phyloP scores from a whole-genome alignment of 2,329 filamentous ascomycete genomes.

The Alternaria brassicicola region DNA sequence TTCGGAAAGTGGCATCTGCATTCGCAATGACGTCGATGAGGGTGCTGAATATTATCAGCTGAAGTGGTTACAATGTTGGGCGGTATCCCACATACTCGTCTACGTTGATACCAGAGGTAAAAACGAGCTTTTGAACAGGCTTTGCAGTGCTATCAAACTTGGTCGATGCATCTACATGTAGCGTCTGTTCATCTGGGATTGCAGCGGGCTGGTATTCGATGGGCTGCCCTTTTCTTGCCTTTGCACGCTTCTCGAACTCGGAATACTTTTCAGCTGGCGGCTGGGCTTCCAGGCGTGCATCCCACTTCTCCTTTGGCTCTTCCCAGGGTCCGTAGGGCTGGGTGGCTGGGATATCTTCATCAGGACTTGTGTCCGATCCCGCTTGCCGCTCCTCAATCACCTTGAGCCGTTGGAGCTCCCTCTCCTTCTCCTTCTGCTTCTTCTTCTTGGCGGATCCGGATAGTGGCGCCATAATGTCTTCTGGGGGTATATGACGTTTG shows the following conservation, averaged over 20 bases:
- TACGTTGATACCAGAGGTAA: not conserved
- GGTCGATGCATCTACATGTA: slow-evolving; percentile 5
- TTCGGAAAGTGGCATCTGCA: slow-evolving; percentile 2
- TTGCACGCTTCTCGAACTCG: not conserved
- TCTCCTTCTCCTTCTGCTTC: slow-evolving; percentile 5
- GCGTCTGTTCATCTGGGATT: not conserved
- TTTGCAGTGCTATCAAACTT: slow-evolving; percentile 5
- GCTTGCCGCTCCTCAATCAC: slow-evolving; percentile 1
- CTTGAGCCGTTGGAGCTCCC: slow-evolving; percentile 1
- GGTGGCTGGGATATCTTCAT: not conserved
- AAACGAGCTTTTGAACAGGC: slow-evolving; percentile 2
- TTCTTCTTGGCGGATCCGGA: not conserved
- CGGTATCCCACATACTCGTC: not conserved
- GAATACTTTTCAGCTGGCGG: not conserved
- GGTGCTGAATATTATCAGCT: not conserved
- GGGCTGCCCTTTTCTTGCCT: not conserved
- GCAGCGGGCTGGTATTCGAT: not conserved
- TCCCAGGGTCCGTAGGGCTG: not conserved
- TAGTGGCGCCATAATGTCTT: not conserved
- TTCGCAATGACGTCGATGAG: slow-evolving; percentile 5
- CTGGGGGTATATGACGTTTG: not conserved
- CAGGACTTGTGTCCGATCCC: slow-evolving; percentile 5
- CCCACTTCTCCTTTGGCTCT: slow-evolving; percentile 2
- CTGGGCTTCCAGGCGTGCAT: not conserved
- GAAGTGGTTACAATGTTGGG: not conserved